Base-by-base conservation (phyloP, 1,284 basidiomycete genomes). In the Ganoderma resinaceum region DNA sequence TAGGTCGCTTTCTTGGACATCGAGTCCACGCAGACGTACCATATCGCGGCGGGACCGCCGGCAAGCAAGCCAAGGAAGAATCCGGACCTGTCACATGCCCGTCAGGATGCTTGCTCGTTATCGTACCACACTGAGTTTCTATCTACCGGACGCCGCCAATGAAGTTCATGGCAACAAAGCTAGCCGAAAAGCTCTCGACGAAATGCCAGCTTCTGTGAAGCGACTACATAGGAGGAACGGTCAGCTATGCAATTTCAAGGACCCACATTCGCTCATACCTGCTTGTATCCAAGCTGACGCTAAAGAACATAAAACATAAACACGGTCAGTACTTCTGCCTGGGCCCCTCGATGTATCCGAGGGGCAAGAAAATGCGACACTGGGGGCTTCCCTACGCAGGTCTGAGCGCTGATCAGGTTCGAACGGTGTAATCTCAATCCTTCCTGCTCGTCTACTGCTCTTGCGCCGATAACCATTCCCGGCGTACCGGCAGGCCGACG, bases 331-430 rank as follows among this genome's bases (percentile, higher is more conserved):
- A 81, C 76, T 72, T 76, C 76, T 76, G 70, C 71, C 72, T 74
- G 74, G 73, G 76, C 78, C 79, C 79, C 82, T 83, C 81, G 82
- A 76, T 31, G 69, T 69, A 72, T 78, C 63, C 74, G 80, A 76
- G 78, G 69, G 52, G 71, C 67, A 52, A 78, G 76, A 80, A 80
- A 83, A 81, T 84, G 87, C 82, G 86, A 91, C 87, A 87, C 85
- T 85, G 87, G 84, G 86, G 91, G 91, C 91, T 94, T 94, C 93
- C 93, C 93, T 95, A 93, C 93, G 94, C 94, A 94, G 92, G 93
- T 94, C 86, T 95, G 88, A 93, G 89, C 91, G 87, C 93, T 94
- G 92, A 87, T 93, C 94, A 95, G 92, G 94, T 95, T 94, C 92
- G 82, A 89, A 91, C 94, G 94, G 94, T 95, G 88, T 95, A 72